Percentiles rank a stretch among this genome's conserved stretches.
Conservation (phyloP, 768 basidiomycete species). For the Tylopilus sp. region DNA sequence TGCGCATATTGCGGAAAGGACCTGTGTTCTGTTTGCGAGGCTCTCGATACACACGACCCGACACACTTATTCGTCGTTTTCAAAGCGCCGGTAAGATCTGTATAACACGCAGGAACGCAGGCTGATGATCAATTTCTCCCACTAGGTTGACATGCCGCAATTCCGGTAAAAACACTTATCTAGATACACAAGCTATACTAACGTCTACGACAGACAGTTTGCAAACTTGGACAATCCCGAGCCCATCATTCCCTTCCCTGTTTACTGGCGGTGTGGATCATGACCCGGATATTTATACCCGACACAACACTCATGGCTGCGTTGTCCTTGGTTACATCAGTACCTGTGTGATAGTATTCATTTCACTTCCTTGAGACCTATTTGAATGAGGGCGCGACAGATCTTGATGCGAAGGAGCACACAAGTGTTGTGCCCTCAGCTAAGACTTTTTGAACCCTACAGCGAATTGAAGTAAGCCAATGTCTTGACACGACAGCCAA, state of each 20-base stretch:
- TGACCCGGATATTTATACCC: conserved; percentile 2
- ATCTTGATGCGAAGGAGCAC: background rate
- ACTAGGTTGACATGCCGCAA: conserved; percentile 67
- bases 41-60: conserved; percentile 75
- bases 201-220: conserved; percentile 40
- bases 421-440: conserved; percentile 12
- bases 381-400: background rate
- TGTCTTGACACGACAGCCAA: background rate
- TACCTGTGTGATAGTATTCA: background rate
- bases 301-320: background rate
- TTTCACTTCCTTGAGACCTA: background rate
- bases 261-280: conserved; percentile 44
- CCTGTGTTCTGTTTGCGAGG: conserved; percentile 82
- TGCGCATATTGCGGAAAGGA: conserved; percentile 88
- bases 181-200: conserved; percentile 5
- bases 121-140: conserved; percentile 7
- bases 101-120: background rate
- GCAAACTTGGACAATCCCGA: conserved; percentile 57
- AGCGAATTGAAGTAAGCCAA: background rate
- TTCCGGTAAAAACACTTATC: conserved; percentile 50
- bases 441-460: conserved; percentile 32
- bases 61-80: conserved; percentile 85
- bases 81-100: conserved; percentile 65
- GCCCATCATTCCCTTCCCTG: conserved; percentile 60
- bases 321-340: conserved; percentile 1